phyloP scores from a whole-genome alignment of 192 early-diverging fungal species.

The Mortierella alpina region DNA sequence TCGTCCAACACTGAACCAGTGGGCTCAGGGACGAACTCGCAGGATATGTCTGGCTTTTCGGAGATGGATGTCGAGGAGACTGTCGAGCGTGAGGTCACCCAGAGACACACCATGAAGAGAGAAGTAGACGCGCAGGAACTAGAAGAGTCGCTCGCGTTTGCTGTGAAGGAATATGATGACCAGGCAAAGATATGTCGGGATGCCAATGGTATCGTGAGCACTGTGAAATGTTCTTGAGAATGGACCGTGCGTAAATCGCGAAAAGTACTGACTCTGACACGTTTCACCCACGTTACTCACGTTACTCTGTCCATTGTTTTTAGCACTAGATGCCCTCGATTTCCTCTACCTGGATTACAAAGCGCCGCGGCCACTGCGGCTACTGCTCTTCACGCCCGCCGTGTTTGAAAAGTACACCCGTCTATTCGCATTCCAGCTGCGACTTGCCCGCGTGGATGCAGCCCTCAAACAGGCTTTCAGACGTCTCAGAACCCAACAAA shows the following conservation, averaged over 20 bases:
- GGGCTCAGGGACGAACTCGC: background rate
- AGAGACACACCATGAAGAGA: background rate
- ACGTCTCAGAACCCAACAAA: conserved; percentile 38
- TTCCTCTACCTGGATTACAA: conserved; percentile 62
- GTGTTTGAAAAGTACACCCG: conserved; percentile 58
- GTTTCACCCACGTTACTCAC: background rate
- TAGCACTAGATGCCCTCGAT: conserved; percentile 61
- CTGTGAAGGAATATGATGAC: conserved; percentile 45
- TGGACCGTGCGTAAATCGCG: too few species aligned
- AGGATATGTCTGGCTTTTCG: background rate
- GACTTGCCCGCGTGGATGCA: conserved; percentile 49
- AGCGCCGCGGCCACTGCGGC: conserved; percentile 56
- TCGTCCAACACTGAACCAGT: too few species aligned
- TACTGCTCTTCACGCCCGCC: conserved; percentile 54
- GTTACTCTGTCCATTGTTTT: background rate
- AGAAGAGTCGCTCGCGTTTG: conserved; percentile 56
- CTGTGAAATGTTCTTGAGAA: too few species aligned
- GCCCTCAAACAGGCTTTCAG: conserved; percentile 49
- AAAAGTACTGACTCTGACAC: background rate
- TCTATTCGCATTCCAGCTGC: conserved; percentile 61
- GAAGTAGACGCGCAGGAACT: conserved; percentile 31
- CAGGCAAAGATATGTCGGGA: conserved; percentile 39
- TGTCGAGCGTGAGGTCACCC: background rate
- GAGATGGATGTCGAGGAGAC: conserved; percentile 19
- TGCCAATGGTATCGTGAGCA: conserved; percentile 50